Percentiles rank a stretch among this genome's conserved stretches.
phyloP scores from a whole-genome alignment of 2,329 filamentous ascomycete species.

The Aureobasidium musti region DNA sequence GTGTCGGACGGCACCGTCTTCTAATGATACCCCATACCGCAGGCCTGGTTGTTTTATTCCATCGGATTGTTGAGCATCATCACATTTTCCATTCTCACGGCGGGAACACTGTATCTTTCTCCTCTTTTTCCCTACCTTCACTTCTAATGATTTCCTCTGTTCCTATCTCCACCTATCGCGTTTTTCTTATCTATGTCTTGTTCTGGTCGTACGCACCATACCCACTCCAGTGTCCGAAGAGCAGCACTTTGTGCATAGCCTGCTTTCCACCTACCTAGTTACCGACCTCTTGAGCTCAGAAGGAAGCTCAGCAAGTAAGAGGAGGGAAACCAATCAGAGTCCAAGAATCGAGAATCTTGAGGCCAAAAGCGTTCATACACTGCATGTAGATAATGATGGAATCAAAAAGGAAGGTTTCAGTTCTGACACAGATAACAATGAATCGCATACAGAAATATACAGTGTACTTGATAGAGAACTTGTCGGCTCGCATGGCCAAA shows the following conservation, averaged over 20 bases:
- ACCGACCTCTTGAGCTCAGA: neutral
- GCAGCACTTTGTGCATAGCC: constrained; percentile 20
- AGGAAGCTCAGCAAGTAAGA: neutral
- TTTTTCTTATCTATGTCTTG: neutral
- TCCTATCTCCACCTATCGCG: neutral
- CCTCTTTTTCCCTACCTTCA: neutral
- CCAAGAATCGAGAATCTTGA: neutral
- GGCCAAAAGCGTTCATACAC: constrained; percentile 8
- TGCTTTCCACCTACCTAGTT: neutral
- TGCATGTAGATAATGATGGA: constrained; percentile 17
- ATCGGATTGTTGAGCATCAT: constrained; percentile 19
- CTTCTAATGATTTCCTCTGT: constrained; percentile 25
- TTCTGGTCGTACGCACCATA: neutral
- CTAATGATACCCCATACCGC: constrained; percentile 54
- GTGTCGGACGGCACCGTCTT: constrained; percentile 96
- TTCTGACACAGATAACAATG: neutral
- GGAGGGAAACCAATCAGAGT: neutral
- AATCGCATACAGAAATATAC: neutral
- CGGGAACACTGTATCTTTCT: constrained; percentile 16
- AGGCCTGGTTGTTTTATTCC: constrained; percentile 26
- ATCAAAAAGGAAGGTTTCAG: neutral
- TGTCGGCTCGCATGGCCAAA: neutral
- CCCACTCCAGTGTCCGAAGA: neutral
- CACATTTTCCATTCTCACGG: constrained; percentile 17
- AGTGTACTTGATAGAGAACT: no score